phyloP scores from a whole-genome alignment of 2,329 filamentous ascomycete genomes.

The Fusarium palustre region DNA sequence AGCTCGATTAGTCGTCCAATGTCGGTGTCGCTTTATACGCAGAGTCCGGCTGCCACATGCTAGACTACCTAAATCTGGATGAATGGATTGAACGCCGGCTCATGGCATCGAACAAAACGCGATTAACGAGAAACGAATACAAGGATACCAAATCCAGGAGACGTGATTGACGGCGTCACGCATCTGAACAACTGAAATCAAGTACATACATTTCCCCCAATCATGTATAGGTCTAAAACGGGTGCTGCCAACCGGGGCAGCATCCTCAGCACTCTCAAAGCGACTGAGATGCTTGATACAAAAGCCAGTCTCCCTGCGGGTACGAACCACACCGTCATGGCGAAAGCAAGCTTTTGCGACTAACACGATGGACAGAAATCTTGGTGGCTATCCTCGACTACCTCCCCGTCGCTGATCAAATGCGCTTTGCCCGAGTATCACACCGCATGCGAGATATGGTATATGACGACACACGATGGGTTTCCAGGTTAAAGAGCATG shows the following conservation, averaged over 20 bases:
- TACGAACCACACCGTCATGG: slow-evolving; percentile 53
- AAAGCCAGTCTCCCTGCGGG: slow-evolving; percentile 86
- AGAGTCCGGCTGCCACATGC: slow-evolving; percentile 39
- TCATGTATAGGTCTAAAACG: slow-evolving; percentile 60
- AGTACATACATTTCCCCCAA: slow-evolving; percentile 15
- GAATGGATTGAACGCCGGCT: slow-evolving; percentile 30
- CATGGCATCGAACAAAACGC: slow-evolving; percentile 28
- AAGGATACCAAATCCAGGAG: neutral
- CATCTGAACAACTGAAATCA: neutral
- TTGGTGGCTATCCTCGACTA: slow-evolving; percentile 90
- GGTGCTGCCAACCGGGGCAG: slow-evolving; percentile 56
- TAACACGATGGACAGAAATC: slow-evolving; percentile 71
- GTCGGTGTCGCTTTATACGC: slow-evolving; percentile 22
- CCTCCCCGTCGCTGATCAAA: slow-evolving; percentile 84
- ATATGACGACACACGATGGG: slow-evolving; percentile 97
- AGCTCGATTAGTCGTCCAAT: slow-evolving; percentile 25
- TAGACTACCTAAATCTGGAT: slow-evolving; percentile 26
- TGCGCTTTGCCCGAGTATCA: slow-evolving; percentile 86
- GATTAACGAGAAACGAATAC: slow-evolving; percentile 23
- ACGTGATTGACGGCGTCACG: neutral
- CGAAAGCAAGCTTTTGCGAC: slow-evolving; percentile 2
- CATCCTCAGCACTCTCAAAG: slow-evolving; percentile 81
- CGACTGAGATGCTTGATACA: slow-evolving; percentile 81
- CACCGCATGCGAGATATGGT: slow-evolving; percentile 96
- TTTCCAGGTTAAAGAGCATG: slow-evolving; percentile 86